Evolutionary conservation across 2,329 filamentous ascomycete genomes (phyloP).

Genomic region (Microdochium nivale): DNA sequence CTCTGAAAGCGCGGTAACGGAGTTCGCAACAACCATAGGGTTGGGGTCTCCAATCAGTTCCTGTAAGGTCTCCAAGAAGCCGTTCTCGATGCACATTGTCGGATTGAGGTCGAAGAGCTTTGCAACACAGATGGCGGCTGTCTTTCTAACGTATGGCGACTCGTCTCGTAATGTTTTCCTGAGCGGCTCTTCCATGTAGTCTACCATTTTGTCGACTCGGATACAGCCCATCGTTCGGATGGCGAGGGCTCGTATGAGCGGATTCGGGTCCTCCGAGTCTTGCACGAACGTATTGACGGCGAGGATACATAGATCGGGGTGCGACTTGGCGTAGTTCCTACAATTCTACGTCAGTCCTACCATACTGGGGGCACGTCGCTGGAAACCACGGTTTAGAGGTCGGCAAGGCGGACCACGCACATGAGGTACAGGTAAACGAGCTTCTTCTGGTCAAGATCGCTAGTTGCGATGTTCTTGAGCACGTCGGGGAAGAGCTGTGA

Average conservation of each 20-base stretch:
- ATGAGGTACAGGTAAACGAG: slow-evolving; percentile 97
- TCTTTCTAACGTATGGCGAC: slow-evolving; percentile 97
- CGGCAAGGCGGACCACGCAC: slow-evolving; percentile 43
- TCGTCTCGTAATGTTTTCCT: slow-evolving; percentile 95
- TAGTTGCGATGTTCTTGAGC: slow-evolving; percentile 95
- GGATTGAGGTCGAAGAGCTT: slow-evolving; percentile 97
- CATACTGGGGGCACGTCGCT: not conserved
- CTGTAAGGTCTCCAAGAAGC: slow-evolving; percentile 87
- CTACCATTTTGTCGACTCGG: slow-evolving; percentile 97
- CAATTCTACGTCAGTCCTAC: slow-evolving; percentile 10
- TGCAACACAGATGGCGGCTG: slow-evolving; percentile 92
- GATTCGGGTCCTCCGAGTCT: slow-evolving; percentile 97
- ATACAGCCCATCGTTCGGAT: slow-evolving; percentile 99
- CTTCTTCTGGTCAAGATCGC: slow-evolving; percentile 96
- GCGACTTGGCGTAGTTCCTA: slow-evolving; percentile 99
- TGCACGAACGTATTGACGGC: slow-evolving; percentile 99
- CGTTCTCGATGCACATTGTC: slow-evolving; percentile 88
- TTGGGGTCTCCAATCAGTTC: slow-evolving; percentile 97
- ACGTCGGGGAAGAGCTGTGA: slow-evolving; percentile 96
- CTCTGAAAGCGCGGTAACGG: slow-evolving; percentile 85
- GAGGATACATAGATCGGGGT: slow-evolving; percentile 95
- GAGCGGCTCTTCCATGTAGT: slow-evolving; percentile 98
- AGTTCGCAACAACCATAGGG: slow-evolving; percentile 98
- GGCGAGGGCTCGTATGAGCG: slow-evolving; percentile 85
- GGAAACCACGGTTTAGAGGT: not conserved